These are phyloP conservation scores for Nitzschia sp. DNA, from an alignment of 108 stramenopile genomes.

Conservation along the genomic window DNA sequence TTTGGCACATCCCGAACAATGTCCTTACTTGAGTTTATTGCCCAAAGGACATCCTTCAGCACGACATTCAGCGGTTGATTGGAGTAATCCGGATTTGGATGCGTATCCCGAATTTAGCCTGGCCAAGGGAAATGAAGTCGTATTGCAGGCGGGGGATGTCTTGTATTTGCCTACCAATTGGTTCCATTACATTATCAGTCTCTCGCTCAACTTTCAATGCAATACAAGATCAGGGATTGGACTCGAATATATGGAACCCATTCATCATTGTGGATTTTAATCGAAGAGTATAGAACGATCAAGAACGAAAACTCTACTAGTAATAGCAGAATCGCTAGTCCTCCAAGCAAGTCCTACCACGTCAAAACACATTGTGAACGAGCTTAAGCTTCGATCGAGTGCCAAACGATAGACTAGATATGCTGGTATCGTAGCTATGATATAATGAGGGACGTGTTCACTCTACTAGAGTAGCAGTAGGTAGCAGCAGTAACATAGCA, in stretches of 20 bases:
- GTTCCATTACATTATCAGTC: constrained; percentile 91
- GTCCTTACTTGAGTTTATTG: constrained; percentile 71
- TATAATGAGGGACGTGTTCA: too few species aligned
- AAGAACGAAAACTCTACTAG: too few species aligned
- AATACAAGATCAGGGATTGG: constrained; percentile 77
- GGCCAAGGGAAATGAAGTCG: constrained; percentile 68
- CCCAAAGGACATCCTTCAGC: constrained; percentile 77
- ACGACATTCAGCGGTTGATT: constrained; percentile 81
- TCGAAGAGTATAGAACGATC: too few species aligned
- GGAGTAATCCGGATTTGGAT: constrained; percentile 84
- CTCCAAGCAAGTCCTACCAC: too few species aligned
- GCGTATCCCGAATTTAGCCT: constrained; percentile 66
- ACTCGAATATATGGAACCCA: not conserved
- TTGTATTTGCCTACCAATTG: constrained; percentile 91
- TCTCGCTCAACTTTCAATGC: constrained; percentile 91
- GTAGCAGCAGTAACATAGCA: too few species aligned
- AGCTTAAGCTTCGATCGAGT: too few species aligned
- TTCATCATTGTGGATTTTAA: constrained; percentile 12
- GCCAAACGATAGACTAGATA: too few species aligned
- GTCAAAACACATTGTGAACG: too few species aligned
- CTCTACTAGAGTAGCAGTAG: too few species aligned
- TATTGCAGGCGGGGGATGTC: constrained; percentile 89
- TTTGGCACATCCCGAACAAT: constrained; percentile 81
- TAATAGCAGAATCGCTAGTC: too few species aligned
- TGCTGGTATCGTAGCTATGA: too few species aligned